phyloP scores from a whole-genome alignment of 2,329 filamentous ascomycete species.

The Neoscytalidium dimidiatum region DNA sequence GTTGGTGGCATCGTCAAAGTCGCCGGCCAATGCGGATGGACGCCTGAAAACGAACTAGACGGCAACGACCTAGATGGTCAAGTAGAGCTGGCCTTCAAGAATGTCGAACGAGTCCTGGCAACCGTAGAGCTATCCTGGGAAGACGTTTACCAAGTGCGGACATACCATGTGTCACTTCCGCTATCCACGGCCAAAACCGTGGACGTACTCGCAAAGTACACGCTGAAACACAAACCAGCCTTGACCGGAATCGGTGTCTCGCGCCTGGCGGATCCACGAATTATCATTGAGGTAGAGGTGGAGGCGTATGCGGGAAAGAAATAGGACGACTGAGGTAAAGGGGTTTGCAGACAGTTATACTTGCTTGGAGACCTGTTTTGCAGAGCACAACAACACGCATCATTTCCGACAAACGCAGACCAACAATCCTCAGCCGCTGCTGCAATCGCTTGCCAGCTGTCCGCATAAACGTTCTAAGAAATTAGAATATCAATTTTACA shows the following conservation, averaged over 20 bases:
- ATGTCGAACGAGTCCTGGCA: neutral
- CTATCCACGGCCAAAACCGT: too few species aligned
- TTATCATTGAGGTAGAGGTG: neutral
- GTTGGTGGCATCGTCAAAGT: neutral
- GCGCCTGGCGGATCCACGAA: neutral
- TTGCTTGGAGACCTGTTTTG: too few species aligned
- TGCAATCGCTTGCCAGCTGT: too few species aligned
- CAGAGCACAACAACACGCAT: too few species aligned
- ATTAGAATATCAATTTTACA: too few species aligned
- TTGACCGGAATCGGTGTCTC: neutral
- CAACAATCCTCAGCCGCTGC: too few species aligned
- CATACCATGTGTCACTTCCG: neutral
- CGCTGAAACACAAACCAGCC: neutral
- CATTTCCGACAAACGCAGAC: too few species aligned
- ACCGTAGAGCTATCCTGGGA: neutral
- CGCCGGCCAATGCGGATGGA: neutral
- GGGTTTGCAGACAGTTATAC: too few species aligned
- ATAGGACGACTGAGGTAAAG: neutral
- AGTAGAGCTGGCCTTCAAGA: neutral
- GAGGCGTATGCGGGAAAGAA: neutral
- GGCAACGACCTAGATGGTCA: neutral
- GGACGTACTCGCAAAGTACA: neutral
- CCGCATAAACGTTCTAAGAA: too few species aligned
- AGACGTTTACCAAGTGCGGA: neutral
- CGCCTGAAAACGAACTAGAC: neutral